These are phyloP conservation scores for Plasmopara muralis DNA, from an alignment of 352 stramenopile species.

Conservation along the genomic window DNA sequence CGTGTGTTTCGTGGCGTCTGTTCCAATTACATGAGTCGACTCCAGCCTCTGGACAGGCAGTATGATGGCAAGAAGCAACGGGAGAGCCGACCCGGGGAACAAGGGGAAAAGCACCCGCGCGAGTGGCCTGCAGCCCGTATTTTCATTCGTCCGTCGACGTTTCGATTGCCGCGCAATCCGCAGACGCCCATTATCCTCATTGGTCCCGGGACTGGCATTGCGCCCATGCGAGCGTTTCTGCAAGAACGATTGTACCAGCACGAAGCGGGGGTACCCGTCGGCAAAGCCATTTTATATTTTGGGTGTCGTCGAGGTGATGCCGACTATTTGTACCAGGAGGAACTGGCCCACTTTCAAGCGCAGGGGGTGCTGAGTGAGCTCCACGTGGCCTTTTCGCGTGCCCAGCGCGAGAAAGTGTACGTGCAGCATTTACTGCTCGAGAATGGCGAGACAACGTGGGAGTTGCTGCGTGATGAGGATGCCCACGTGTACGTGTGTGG, in stretches of 20 bases:
- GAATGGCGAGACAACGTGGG: conserved; percentile 53
- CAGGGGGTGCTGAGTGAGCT: conserved; percentile 88
- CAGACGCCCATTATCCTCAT: conserved; percentile 92
- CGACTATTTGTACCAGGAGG: conserved; percentile 89
- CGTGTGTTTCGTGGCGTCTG: conserved; percentile 91
- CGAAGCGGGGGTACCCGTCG: conserved; percentile 47
- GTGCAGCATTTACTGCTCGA: conserved; percentile 94
- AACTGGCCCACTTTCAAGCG: conserved; percentile 83
- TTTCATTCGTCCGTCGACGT: conserved; percentile 93
- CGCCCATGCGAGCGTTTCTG: conserved; percentile 95
- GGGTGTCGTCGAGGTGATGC: conserved; percentile 78
- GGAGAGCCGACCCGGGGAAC: conserved; percentile 60
- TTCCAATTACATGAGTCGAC: conserved; percentile 85
- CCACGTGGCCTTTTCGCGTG: conserved; percentile 93
- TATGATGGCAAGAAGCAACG: conserved; percentile 60
- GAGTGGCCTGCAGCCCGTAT: conserved; percentile 77
- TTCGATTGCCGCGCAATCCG: conserved; percentile 87
- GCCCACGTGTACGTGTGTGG: conserved; percentile 98
- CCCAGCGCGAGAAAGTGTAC: conserved; percentile 94
- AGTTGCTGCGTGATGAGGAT: conserved; percentile 50
- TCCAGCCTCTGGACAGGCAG: conserved; percentile 41
- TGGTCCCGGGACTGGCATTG: conserved; percentile 95
- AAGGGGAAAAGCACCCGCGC: conserved; percentile 57
- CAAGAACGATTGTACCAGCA: conserved; percentile 89
- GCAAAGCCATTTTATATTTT: conserved; percentile 91